Conservation (phyloP, 2,329 filamentous ascomycete genomes). For the Aspergillus versicolor region DNA sequence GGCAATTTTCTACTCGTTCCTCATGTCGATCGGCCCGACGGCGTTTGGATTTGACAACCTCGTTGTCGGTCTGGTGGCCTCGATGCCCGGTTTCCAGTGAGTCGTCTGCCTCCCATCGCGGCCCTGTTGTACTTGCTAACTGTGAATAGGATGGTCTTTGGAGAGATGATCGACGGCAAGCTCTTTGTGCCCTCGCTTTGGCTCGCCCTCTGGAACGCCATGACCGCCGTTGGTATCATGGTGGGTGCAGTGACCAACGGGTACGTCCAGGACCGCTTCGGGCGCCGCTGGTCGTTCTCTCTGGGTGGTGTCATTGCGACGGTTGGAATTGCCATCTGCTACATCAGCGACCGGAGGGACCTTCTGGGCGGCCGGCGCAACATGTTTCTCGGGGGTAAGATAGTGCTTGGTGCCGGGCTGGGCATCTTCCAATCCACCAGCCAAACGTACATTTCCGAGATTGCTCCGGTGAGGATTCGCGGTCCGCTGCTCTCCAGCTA, state of each 20-base stretch:
- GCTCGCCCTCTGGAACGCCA: conserved; percentile 2
- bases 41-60: too few relatives aligned
- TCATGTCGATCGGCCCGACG: too few relatives aligned
- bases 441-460: conserved; percentile 3
- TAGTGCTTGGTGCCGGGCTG: not conserved
- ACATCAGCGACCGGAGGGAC: not conserved
- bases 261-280: not conserved
- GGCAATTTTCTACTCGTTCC: too few relatives aligned
- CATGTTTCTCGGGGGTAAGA: not conserved
- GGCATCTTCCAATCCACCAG: conserved; percentile 4
- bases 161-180: not conserved
- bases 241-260: not conserved
- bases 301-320: not conserved
- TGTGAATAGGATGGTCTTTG: not conserved
- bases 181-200: not conserved
- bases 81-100: too few relatives aligned
- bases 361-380: too few relatives aligned
- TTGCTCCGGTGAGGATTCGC: not conserved
- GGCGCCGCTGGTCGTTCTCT: not conserved
- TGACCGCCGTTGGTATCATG: not conserved
- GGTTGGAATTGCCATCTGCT: not conserved
- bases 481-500: not conserved
- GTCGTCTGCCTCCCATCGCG: too few relatives aligned
- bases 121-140: too few relatives aligned
- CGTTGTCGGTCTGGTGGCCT: too few relatives aligned